Conservation (phyloP, 2,329 filamentous ascomycete species). For the Alternaria conjuncta region DNA sequence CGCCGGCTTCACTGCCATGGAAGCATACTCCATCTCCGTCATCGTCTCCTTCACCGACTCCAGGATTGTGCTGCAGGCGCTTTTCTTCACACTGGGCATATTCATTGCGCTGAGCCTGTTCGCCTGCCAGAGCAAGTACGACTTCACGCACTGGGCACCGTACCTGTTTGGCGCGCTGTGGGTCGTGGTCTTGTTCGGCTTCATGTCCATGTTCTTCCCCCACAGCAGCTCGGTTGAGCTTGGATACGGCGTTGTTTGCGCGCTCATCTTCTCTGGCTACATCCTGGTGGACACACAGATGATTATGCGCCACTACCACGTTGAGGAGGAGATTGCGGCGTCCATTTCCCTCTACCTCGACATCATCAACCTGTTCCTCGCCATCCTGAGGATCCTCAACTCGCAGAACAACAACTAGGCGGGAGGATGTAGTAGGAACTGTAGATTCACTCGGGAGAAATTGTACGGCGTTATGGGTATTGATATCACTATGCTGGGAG, state of each 20-base stretch:
- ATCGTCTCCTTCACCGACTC: constrained; percentile 90
- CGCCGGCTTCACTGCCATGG: constrained; percentile 83
- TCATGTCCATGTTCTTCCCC: constrained; percentile 90
- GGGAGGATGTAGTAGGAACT: not conserved
- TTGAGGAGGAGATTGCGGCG: constrained; percentile 97
- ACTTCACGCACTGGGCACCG: constrained; percentile 97
- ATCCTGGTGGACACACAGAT: constrained; percentile 97
- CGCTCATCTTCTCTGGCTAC: constrained; percentile 91
- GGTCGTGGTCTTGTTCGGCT: constrained; percentile 89
- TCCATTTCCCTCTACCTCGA: constrained; percentile 95
- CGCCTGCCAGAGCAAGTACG: constrained; percentile 96
- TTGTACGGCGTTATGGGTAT: not conserved
- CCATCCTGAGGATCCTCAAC: constrained; percentile 94
- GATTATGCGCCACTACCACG: constrained; percentile 93
- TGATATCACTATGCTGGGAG: not conserved
- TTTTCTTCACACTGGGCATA: constrained; percentile 78
- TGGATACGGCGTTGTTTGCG: constrained; percentile 79
- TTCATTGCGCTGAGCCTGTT: constrained; percentile 74
- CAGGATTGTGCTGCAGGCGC: constrained; percentile 84
- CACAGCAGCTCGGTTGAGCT: constrained; percentile 82
- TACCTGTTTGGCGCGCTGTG: constrained; percentile 92
- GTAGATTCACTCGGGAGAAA: not conserved
- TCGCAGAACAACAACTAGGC: constrained; percentile 88
- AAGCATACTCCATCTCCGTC: constrained; percentile 92
- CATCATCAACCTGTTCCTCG: constrained; percentile 95